Base-by-base conservation (phyloP, 1,284 basidiomycete genomes). In the Cryptococcus amylolentus region DNA sequence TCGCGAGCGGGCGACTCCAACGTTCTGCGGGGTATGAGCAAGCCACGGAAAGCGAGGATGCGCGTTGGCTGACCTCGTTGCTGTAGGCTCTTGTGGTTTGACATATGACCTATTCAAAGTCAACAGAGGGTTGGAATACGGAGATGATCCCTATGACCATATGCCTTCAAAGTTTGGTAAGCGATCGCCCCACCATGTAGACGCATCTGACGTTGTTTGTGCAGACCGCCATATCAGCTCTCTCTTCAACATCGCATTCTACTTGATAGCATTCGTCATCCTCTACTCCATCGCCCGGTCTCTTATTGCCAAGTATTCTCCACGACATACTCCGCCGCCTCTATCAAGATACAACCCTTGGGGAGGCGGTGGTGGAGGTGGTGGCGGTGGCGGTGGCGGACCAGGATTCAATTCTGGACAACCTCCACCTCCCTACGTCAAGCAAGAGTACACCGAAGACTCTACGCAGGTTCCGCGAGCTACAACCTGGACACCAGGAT, bases 11-110 rank as follows among this genome's bases (percentile, higher is more conserved):
- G 89, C 1, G 92, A 97, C 75, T 81, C 84, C 0, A 85, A 86
- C 69, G 87, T 97, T 13, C 77, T 95, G 55, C 90, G 91, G 81
- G 90, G 90, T 88, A 52, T 47, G 80, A 35, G 1, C 5, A 35
- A 35, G 5, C 31, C 31, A 8, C 2, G 31, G 31, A 35, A 10
- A 35, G 31, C 31, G 31, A 35, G 31, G 6, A 35, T 35, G 10
- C 10, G 31, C 1, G 20, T 2, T 7, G 3, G 28, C 23, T 18
- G 12, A 37, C 26, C 50, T 59, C 31, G 47, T 38, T 12, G 4
- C 27, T 46, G 7, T 66, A 91, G 90, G 87, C 16, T 91, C 89
- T 14, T 93, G 91, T 70, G 86, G 84, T 3, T 77, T 94, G 49
- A 84, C 90, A 58, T 93, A 92, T 70, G 82, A 84, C 52, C 82